Evolutionary conservation across 1,284 basidiomycete genomes (phyloP).

Genomic region (Ganoderma multipileum): DNA sequence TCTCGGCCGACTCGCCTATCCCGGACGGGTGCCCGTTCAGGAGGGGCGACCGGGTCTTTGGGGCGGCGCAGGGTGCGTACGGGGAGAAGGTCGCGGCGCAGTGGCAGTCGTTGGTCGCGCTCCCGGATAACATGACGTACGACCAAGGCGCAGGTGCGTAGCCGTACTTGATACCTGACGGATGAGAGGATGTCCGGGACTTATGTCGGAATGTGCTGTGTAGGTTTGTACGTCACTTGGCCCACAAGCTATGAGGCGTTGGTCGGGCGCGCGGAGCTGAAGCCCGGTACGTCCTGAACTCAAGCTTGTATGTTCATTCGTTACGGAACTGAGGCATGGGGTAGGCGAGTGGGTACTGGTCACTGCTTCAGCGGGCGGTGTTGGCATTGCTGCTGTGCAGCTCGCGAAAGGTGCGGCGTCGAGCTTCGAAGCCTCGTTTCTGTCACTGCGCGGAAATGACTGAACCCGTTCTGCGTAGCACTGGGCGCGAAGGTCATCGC

Average conservation of each 20-base stretch:
- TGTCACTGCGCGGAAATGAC: conserved; percentile 10
- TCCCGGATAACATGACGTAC: conserved; percentile 69
- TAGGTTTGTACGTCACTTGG: conserved; percentile 83
- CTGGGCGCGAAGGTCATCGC: conserved; percentile 84
- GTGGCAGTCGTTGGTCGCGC: conserved; percentile 56
- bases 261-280: conserved; percentile 82
- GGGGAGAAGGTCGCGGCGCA: conserved; percentile 74
- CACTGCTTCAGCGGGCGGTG: conserved; percentile 90
- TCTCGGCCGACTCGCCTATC: conserved; percentile 79
- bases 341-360: conserved; percentile 89
- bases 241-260: conserved; percentile 91
- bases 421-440: not conserved
- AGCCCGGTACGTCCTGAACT: conserved; percentile 56
- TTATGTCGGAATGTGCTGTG: not conserved
- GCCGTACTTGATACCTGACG: conserved; percentile 22
- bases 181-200: not conserved
- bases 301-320: not conserved
- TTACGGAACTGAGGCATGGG: conserved; percentile 7
- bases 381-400: conserved; percentile 91
- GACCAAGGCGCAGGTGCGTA: conserved; percentile 67
- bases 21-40: conserved; percentile 84
- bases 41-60: conserved; percentile 90
- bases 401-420: conserved; percentile 76
- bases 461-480: conserved; percentile 47
- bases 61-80: conserved; percentile 82